Percentiles rank a stretch among this genome's conserved stretches.
phyloP scores from a whole-genome alignment of 768 basidiomycete genomes.

The Tricholoma matsutake region DNA sequence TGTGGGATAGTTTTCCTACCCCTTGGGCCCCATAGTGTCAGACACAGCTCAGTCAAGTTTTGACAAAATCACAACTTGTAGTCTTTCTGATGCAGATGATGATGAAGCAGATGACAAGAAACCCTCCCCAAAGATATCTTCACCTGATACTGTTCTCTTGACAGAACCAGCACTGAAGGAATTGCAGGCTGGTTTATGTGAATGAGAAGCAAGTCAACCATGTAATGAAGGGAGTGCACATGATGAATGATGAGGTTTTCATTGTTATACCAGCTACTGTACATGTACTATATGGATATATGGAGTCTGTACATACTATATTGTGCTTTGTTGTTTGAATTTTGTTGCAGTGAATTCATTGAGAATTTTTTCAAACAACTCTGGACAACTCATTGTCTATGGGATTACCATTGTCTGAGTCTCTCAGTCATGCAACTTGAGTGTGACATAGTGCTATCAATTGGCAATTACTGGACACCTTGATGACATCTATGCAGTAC shows the following conservation, averaged over 20 bases:
- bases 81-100: background rate
- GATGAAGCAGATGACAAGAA: background rate
- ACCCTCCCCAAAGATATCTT: background rate
- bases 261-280: background rate
- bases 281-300: background rate
- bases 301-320: too few species aligned
- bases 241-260: background rate
- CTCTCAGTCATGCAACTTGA: background rate
- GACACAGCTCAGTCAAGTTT: background rate
- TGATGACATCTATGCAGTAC: background rate
- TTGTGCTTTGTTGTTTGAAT: too few species aligned
- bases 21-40: too few species aligned
- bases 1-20: too few species aligned
- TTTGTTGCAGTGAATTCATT: too few species aligned
- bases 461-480: background rate
- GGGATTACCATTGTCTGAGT: background rate
- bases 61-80: background rate
- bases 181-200: background rate
- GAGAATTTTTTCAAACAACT: too few species aligned
- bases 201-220: background rate
- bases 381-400: too few species aligned
- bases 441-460: background rate
- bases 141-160: background rate
- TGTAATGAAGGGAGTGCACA: background rate
- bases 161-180: background rate